Percentiles rank a stretch among this genome's conserved stretches.
Conservation (phyloP, 257 asterid genomes). For the Plantago major region DNA sequence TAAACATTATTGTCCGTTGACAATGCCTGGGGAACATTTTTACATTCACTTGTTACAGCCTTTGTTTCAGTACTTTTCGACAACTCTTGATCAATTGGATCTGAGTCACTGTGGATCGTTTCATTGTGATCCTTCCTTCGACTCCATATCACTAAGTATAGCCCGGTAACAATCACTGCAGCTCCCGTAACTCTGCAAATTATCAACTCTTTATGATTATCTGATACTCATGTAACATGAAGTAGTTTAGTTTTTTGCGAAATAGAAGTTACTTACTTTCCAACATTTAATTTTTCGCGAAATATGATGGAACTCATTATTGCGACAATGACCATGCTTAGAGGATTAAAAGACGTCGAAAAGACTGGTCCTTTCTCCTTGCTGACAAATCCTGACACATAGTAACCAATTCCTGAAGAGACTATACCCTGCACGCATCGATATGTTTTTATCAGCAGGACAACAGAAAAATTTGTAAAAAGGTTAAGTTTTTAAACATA, state of each 20-base stretch:
- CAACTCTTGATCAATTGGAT: neutral
- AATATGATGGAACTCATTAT: conserved; percentile 36
- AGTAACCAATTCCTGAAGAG: conserved; percentile 44
- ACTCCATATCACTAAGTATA: conserved; percentile 45
- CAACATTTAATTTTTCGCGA: conserved; percentile 33
- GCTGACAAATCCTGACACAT: conserved; percentile 40
- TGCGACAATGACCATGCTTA: conserved; percentile 46
- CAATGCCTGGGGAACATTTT: neutral
- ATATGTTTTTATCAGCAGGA: too few species aligned
- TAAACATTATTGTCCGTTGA: neutral
- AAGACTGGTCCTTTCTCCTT: conserved; percentile 44
- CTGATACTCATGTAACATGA: neutral
- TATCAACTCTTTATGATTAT: neutral
- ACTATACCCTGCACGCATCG: conserved; percentile 40
- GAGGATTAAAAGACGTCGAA: conserved; percentile 45
- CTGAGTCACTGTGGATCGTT: neutral
- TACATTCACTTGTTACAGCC: neutral
- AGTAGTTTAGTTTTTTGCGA: neutral
- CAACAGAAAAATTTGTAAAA: too few species aligned
- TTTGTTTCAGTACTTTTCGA: neutral
- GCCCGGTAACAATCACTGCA: conserved; percentile 29
- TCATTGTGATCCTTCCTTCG: conserved; percentile 21
- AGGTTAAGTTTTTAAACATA: too few species aligned
- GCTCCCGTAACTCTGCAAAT: conserved; percentile 34
- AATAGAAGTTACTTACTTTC: conserved; percentile 42